These are phyloP conservation scores for Penicillium desertorum DNA, from an alignment of 495 filamentous ascomycete species.

Conservation along the genomic window DNA sequence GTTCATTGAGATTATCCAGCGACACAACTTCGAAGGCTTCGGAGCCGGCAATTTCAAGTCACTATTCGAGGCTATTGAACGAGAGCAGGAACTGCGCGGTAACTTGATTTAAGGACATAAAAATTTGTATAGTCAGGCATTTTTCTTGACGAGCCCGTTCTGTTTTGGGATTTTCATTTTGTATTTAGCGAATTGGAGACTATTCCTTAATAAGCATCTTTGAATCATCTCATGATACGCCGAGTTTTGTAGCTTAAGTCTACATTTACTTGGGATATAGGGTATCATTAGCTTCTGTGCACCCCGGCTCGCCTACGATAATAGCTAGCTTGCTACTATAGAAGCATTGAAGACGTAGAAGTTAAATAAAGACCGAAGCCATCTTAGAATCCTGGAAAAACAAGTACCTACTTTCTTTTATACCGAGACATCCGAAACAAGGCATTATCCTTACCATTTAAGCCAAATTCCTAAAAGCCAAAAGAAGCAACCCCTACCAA, in stretches of 20 bases:
- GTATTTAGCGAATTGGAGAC: not conserved
- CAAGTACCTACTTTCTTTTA: too few species aligned
- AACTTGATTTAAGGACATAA: constrained; percentile 55
- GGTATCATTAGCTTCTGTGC: not conserved
- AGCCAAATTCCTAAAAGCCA: too few species aligned
- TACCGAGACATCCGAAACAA: too few species aligned
- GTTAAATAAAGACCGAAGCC: not conserved
- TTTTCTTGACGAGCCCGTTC: not conserved
- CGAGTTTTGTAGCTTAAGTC: not conserved
- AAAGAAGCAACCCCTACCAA: not conserved
- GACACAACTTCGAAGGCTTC: constrained; percentile 83
- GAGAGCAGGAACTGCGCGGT: constrained; percentile 79
- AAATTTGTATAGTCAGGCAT: not conserved
- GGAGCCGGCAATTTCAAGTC: constrained; percentile 95
- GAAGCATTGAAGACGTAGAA: not conserved
- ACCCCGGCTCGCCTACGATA: not conserved
- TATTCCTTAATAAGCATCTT: not conserved
- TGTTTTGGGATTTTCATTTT: not conserved
- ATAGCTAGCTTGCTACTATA: not conserved
- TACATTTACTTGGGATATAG: not conserved
- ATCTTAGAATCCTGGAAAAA: too few species aligned
- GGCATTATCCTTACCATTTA: too few species aligned
- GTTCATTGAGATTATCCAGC: constrained; percentile 91
- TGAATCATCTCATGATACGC: not conserved
- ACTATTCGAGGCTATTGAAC: constrained; percentile 87